Conservation (phyloP, 2,329 filamentous ascomycete species). For the Pyricularia pennisetigena region DNA sequence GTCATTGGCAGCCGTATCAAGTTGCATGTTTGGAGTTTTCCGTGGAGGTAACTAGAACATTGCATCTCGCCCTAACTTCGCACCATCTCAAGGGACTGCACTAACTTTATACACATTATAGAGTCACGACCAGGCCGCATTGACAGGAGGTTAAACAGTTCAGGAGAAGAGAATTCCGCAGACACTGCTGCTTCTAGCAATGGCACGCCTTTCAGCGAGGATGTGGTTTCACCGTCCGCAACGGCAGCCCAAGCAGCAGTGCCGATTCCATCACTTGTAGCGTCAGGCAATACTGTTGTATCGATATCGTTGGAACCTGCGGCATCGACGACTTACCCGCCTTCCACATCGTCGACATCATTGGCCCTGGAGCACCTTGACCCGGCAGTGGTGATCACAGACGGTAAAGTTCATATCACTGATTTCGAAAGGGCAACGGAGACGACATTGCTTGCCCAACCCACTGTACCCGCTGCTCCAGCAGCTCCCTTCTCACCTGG, state of each 20-base stretch:
- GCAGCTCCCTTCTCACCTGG: background rate
- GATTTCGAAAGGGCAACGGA: background rate
- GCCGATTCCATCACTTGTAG: background rate
- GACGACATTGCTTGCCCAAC: background rate
- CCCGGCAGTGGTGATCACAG: background rate
- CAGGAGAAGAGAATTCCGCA: background rate
- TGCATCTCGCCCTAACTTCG: background rate
- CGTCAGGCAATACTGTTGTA: background rate
- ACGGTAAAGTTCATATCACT: background rate
- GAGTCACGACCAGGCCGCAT: constrained; percentile 1
- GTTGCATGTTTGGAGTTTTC: constrained; percentile 4
- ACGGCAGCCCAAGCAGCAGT: background rate
- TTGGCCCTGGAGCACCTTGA: background rate
- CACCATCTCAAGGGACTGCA: background rate
- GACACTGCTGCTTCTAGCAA: background rate
- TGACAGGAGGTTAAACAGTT: background rate
- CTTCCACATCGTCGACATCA: background rate
- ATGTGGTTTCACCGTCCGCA: background rate
- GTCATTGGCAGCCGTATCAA: constrained; percentile 6
- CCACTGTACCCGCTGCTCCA: background rate
- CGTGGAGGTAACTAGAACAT: constrained; percentile 3
- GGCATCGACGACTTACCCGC: background rate
- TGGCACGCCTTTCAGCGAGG: background rate
- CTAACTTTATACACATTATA: background rate
- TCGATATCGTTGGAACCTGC: background rate